Evolutionary conservation across 768 basidiomycete genomes (phyloP).

Genomic region (Hebeloma cylindrosporum): DNA sequence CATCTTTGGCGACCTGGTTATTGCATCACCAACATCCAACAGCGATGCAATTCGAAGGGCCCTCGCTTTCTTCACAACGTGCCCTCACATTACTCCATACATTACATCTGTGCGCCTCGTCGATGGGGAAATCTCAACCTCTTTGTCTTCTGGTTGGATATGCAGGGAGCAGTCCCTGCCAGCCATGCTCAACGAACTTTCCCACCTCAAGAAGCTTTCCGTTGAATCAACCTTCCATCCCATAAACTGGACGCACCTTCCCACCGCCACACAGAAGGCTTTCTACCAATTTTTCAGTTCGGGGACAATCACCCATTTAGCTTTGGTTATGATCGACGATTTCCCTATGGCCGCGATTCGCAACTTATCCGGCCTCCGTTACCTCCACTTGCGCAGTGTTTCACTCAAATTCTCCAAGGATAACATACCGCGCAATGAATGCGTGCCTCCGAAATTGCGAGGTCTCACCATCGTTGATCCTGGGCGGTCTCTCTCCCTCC

Average conservation of each 20-base stretch:
- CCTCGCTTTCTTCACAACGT: not conserved
- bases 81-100: slow-evolving; percentile 4
- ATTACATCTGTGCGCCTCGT: slow-evolving; percentile 7
- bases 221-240: not conserved
- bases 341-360: slow-evolving; percentile 8
- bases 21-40: not conserved
- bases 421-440: too few species aligned
- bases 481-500: not conserved
- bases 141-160: not conserved
- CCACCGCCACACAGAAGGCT: not conserved
- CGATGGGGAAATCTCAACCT: not conserved
- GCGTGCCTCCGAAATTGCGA: not conserved
- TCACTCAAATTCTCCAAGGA: too few species aligned
- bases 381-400: slow-evolving; percentile 1
- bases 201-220: not conserved
- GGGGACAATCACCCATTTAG: not conserved
- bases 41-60: not conserved
- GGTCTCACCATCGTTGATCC: not conserved
- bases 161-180: slow-evolving; percentile 1
- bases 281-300: not conserved
- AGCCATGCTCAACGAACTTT: not conserved
- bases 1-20: slow-evolving; percentile 5
- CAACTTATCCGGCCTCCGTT: not conserved
- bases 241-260: not conserved
- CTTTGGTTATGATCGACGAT: slow-evolving; percentile 3